A percentile compares a stretch with the other conserved stretches of the same genome.
These are phyloP conservation scores for Rhytidhysteron rufulum DNA, from an alignment of 2,329 filamentous ascomycete species.

Conservation along the genomic window DNA sequence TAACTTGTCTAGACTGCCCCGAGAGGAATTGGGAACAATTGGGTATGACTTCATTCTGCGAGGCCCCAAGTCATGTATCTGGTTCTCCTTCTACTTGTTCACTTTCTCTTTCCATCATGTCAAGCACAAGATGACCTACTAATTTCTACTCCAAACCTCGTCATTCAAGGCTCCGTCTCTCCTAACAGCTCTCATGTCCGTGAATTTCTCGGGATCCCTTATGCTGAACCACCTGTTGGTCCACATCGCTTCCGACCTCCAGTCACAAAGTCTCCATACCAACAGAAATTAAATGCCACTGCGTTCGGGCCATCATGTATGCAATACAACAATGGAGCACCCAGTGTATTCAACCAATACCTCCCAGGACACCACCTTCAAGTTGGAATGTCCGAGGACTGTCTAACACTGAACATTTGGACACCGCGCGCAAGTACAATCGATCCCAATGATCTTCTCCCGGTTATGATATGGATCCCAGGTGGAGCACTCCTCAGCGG, in stretches of 20 bases:
- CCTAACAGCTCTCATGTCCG: too few species aligned
- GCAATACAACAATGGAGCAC: conserved; percentile 15
- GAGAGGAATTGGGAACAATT: too few species aligned
- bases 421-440: conserved; percentile 24
- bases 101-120: too few species aligned
- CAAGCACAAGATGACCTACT: too few species aligned
- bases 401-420: conserved; percentile 47
- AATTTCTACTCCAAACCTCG: too few species aligned
- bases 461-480: conserved; percentile 47
- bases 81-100: too few species aligned
- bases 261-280: conserved; percentile 13
- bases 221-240: conserved; percentile 31
- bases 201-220: conserved; percentile 39
- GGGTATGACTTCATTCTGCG: too few species aligned
- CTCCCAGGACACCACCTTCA: conserved; percentile 20
- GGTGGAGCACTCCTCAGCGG: conserved; percentile 46
- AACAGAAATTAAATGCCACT: conserved; percentile 20
- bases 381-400: conserved; percentile 40
- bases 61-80: too few species aligned
- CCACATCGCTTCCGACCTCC: conserved; percentile 31
- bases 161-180: too few species aligned
- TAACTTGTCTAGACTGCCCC: too few species aligned
- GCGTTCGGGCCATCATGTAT: conserved; percentile 26
- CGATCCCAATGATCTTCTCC: conserved; percentile 25
- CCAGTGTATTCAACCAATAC: conserved; percentile 20